phyloP scores from a whole-genome alignment of 2,329 filamentous ascomycete species.

The Epicoccum sorghinum region DNA sequence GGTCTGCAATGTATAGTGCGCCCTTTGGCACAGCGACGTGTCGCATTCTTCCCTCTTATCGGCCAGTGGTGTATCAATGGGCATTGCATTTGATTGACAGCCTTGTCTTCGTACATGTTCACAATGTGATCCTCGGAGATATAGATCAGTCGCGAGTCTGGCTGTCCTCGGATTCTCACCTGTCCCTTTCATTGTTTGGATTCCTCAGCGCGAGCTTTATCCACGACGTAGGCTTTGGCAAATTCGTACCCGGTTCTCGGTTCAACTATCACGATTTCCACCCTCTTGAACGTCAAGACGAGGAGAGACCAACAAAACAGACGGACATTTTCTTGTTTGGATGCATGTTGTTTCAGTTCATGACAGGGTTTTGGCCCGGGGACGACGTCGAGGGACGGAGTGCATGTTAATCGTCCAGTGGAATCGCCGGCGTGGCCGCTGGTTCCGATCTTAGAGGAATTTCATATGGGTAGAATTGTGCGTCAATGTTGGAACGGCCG shows the following conservation, averaged over 20 bases:
- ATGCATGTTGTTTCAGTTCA: conserved; percentile 3
- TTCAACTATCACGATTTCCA: background rate
- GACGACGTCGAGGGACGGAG: background rate
- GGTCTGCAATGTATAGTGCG: conserved; percentile 2
- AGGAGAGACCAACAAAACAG: background rate
- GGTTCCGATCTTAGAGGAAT: background rate
- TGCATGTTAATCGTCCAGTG: too few relatives aligned
- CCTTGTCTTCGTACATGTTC: conserved; percentile 2
- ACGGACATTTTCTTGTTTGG: conserved; percentile 6
- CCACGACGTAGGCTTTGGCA: background rate
- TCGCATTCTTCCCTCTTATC: background rate
- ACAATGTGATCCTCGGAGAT: conserved; percentile 4
- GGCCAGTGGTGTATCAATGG: conserved; percentile 7
- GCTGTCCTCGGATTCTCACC: background rate
- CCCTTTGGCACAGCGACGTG: conserved; percentile 2
- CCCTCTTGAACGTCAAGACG: background rate
- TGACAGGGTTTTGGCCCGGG: conserved; percentile 3
- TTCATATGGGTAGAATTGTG: conserved; percentile 6
- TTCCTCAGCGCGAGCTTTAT: conserved; percentile 7
- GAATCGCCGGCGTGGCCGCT: background rate
- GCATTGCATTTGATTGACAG: conserved; percentile 3
- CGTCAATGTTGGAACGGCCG: conserved; percentile 1
- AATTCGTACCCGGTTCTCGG: too few relatives aligned
- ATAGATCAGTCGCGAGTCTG: background rate
- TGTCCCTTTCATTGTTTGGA: conserved; percentile 3